Evolutionary conservation across 2,329 filamentous ascomycete species (phyloP).

Genomic region (Cladophialophora carrionii): DNA sequence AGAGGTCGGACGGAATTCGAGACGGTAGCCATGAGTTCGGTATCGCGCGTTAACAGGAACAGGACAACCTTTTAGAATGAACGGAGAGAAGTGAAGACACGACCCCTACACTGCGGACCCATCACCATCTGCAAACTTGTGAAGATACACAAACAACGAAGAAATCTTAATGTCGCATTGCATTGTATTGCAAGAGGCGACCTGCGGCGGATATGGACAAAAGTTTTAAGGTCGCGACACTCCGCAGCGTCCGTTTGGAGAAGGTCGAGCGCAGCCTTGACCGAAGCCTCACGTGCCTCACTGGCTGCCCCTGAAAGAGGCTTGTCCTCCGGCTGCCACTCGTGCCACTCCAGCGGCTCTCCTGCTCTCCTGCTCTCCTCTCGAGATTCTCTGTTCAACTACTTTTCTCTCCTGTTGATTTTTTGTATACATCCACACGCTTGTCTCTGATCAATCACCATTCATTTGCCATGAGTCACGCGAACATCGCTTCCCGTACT

Average conservation of each 20-base stretch:
- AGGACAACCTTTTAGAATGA: neutral
- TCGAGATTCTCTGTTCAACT: neutral
- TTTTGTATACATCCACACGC: neutral
- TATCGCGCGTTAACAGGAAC: neutral
- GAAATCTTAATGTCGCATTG: neutral
- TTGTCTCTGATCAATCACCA: neutral
- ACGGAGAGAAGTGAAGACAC: neutral
- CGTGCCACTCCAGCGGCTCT: neutral
- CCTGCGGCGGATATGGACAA: neutral
- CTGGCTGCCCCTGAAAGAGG: neutral
- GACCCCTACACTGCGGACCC: neutral
- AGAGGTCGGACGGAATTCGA: constrained; percentile 13
- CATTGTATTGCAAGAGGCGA: neutral
- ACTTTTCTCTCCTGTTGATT: neutral
- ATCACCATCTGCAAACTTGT: neutral
- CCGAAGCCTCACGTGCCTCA: neutral
- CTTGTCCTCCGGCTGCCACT: neutral
- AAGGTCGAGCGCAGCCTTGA: neutral
- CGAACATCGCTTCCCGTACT: neutral
- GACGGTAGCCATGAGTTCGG: constrained; percentile 14
- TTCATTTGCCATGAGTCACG: neutral
- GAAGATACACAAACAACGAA: neutral
- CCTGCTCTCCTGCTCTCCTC: too few species aligned
- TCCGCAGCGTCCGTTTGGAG: neutral
- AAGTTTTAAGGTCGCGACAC: neutral